Base-by-base conservation (phyloP, 129 eudicot genomes). In the Artemisia annua region DNA sequence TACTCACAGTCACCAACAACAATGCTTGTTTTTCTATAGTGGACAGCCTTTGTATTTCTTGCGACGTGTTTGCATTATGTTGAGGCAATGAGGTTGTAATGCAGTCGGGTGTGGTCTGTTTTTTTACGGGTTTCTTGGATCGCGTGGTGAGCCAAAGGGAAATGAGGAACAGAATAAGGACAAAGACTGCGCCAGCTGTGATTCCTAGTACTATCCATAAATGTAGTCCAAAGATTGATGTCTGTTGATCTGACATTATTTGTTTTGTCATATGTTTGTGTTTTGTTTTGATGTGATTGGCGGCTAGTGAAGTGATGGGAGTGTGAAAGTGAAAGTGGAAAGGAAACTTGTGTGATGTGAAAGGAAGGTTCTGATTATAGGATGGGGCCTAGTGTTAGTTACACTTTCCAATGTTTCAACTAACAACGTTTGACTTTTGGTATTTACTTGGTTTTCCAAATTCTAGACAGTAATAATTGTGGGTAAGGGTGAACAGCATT, bases 161-260 rank as follows among this genome's bases (percentile, higher is more conserved):
- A 68, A 82, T 69, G 35, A 87, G 78, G 60, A 87, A 85, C 18
- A 87, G 84, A 43, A 82, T 66, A 65, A 87, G 81, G 57, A 87
- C 87, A 73, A 87, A 73, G 35, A 78, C 61, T 16, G 87, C 80
- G 44, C 93, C 93, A 57, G 78, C 82, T 46, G 79, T 72, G 26
- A 87, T 71, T 10, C 89, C 89, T 11, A 85, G 48, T 11, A 87
- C 74, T 57, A 85, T 75, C 89, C 89, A 87, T 72, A 83, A 64
- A 17, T 82, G 75, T 8, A 87, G 86, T 0, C 87, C 89, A 63
- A 87, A 84, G 30, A 87, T 77, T 32, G 87, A 82, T 71, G 92
- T 87, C 49, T 84, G 80, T 22, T 65, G 89, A 82, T 19, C 81
- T 84, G 48, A 61, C 83, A 87, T 79, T 52, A 70, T 65, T 39